Base-by-base conservation (phyloP, 495 filamentous ascomycete species). In the Penicillium nucicola region DNA sequence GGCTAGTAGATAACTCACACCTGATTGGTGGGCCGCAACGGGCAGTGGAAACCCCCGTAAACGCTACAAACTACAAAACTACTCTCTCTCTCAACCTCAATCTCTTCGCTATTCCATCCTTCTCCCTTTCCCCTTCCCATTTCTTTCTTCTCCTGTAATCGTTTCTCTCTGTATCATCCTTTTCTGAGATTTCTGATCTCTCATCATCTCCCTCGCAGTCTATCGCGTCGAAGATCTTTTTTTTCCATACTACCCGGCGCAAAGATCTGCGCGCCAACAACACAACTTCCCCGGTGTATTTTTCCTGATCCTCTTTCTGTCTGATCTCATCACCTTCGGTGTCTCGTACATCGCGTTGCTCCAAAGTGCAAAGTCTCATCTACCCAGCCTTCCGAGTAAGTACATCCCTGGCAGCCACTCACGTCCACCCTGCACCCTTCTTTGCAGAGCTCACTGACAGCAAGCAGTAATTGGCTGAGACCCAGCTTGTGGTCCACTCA, bases 401-500 rank as follows among this genome's bases (percentile, higher is more conserved):
- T 67, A 63, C 64, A 69, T 72, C 69, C 69, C 69, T 72, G 69
- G 62, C 68, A 62, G 58, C 66, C 56, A 37, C 53, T 58, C 61
- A 52, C 58, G 52, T 54, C 52, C 53, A 62, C 40, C 23, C 42
- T 41, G 43, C 25, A 44, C 39, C 48, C 46, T 48, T 50, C 45
- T 30, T 55, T 52, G 42, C 47, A 56, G 35, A 41, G 48, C 39
- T 41, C 48, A 28, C 46, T 30, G 20, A 48, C 37, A 41, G 30
- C 14, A 15, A 37, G 25, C 42, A 44, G 34, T 45, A 19, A 45
- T 38, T 52, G 34, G 42, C 34, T 45, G 42, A 9, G 15, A 34
- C 25, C 11, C 9, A 19, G 30, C n/a, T 52, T 18, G 23, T 33
- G 11, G 14, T 20, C 34, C 14, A 20, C 25, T 40, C 42, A 25